Conservation (phyloP, 1,284 basidiomycete species). For the Cryptococcus hybrid region DNA sequence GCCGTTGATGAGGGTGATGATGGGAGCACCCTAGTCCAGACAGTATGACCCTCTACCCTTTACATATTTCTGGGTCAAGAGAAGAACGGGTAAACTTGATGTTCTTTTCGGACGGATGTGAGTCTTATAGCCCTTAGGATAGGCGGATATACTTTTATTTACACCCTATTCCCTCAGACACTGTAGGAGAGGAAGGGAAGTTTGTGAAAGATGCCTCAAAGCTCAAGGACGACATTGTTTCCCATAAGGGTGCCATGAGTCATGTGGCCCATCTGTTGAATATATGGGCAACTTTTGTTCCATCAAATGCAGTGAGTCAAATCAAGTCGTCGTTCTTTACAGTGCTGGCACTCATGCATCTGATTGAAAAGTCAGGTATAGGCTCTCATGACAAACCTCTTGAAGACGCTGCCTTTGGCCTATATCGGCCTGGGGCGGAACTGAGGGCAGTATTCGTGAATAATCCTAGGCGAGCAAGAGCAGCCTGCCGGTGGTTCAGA, state of each 20-base stretch:
- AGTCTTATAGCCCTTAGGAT: slow-evolving; percentile 37
- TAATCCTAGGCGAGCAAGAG: slow-evolving; percentile 63
- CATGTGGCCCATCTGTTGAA: slow-evolving; percentile 73
- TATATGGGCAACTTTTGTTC: slow-evolving; percentile 76
- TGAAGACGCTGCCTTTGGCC: slow-evolving; percentile 68
- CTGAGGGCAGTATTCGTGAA: slow-evolving; percentile 72
- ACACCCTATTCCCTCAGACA: slow-evolving; percentile 54
- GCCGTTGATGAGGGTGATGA: slow-evolving; percentile 3
- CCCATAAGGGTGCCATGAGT: slow-evolving; percentile 67
- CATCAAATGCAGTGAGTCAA: slow-evolving; percentile 58
- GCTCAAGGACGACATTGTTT: slow-evolving; percentile 66
- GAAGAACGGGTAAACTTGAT: slow-evolving; percentile 69
- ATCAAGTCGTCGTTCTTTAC: not conserved
- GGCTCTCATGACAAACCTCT: slow-evolving; percentile 67
- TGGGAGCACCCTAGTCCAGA: slow-evolving; percentile 6
- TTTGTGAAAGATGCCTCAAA: slow-evolving; percentile 67
- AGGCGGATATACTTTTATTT: not conserved
- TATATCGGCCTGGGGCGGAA: slow-evolving; percentile 76
- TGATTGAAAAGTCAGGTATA: slow-evolving; percentile 62
- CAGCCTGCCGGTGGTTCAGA: slow-evolving; percentile 59
- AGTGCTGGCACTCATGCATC: slow-evolving; percentile 1
- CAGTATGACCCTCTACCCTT: slow-evolving; percentile 57
- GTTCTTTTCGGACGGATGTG: slow-evolving; percentile 81
- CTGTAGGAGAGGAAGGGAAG: slow-evolving; percentile 59
- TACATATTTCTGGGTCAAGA: slow-evolving; percentile 63